A percentile compares a stretch with the other conserved stretches of the same genome.
These are phyloP conservation scores for Amylocystis lapponica DNA, from an alignment of 768 basidiomycete genomes.

Conservation along the genomic window DNA sequence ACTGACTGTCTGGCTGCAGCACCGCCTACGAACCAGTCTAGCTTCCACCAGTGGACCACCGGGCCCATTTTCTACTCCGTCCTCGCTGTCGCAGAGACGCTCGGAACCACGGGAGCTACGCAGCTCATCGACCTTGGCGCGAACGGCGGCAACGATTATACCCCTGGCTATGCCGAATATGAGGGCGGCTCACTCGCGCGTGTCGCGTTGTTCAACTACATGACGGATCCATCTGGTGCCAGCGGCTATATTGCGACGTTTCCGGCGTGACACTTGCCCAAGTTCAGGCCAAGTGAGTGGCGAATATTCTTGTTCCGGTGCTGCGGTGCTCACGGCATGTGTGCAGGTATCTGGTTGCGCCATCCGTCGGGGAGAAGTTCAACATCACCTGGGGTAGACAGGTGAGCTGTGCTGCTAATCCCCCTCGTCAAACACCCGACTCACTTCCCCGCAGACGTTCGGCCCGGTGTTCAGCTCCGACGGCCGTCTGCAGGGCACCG, in stretches of 20 bases:
- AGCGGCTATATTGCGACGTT: slow-evolving; percentile 33
- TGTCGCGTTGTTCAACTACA: slow-evolving; percentile 45
- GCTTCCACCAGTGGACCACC: slow-evolving; percentile 38
- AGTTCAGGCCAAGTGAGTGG: slow-evolving; percentile 32
- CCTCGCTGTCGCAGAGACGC: slow-evolving; percentile 39
- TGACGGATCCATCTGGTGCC: slow-evolving; percentile 35
- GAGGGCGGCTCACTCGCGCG: slow-evolving; percentile 38
- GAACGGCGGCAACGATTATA: slow-evolving; percentile 28
- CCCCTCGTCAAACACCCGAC: background rate
- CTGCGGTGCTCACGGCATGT: background rate
- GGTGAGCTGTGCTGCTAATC: too few relatives aligned
- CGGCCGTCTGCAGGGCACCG: slow-evolving; percentile 31
- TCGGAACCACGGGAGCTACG: slow-evolving; percentile 31
- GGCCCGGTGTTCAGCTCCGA: slow-evolving; percentile 33
- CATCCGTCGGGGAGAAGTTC: slow-evolving; percentile 35
- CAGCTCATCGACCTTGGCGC: slow-evolving; percentile 39
- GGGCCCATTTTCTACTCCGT: slow-evolving; percentile 45
- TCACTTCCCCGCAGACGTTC: slow-evolving; percentile 21
- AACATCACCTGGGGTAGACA: slow-evolving; percentile 48
- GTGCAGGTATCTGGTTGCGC: slow-evolving; percentile 29
- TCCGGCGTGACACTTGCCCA: slow-evolving; percentile 19
- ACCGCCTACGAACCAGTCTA: slow-evolving; percentile 38
- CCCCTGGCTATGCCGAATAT: slow-evolving; percentile 45
- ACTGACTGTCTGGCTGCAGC: slow-evolving; percentile 17
- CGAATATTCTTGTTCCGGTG: too few relatives aligned